Conservation (phyloP, 2,329 filamentous ascomycete species). For the Fusarium guadeloupense region DNA sequence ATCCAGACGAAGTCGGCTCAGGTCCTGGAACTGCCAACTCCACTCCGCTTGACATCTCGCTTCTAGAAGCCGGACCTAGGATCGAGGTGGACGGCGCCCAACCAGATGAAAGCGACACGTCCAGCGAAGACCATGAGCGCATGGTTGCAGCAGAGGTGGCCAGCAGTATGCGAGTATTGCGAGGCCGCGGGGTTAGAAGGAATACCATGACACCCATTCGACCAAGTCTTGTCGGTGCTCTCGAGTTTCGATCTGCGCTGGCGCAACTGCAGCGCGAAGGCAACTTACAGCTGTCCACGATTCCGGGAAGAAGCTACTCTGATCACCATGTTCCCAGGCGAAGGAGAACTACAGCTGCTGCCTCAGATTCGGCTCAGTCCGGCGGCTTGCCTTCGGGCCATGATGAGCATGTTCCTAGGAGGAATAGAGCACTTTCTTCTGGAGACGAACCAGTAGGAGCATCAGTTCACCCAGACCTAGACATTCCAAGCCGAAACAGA, state of each 20-base stretch:
- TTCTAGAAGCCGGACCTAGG: conserved; percentile 56
- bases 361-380: conserved; percentile 29
- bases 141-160: conserved; percentile 84
- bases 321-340: conserved; percentile 44
- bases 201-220: conserved; percentile 86
- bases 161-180: conserved; percentile 89
- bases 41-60: conserved; percentile 51
- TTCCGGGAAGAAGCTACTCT: conserved; percentile 69
- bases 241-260: conserved; percentile 92
- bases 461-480: conserved; percentile 27
- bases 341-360: conserved; percentile 43
- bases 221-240: conserved; percentile 89
- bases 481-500: conserved; percentile 31
- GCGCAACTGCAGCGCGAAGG: conserved; percentile 86
- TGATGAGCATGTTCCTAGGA: conserved; percentile 15
- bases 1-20: conserved; percentile 52
- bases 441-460: conserved; percentile 49
- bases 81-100: conserved; percentile 57
- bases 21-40: conserved; percentile 22
- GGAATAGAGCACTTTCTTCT: conserved; percentile 57
- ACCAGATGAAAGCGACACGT: conserved; percentile 58
- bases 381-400: conserved; percentile 8
- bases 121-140: conserved; percentile 64
- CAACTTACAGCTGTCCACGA: conserved; percentile 75
- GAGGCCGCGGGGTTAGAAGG: conserved; percentile 71